phyloP scores from a whole-genome alignment of 2,329 filamentous ascomycete genomes.

The Trichophyton equinum region DNA sequence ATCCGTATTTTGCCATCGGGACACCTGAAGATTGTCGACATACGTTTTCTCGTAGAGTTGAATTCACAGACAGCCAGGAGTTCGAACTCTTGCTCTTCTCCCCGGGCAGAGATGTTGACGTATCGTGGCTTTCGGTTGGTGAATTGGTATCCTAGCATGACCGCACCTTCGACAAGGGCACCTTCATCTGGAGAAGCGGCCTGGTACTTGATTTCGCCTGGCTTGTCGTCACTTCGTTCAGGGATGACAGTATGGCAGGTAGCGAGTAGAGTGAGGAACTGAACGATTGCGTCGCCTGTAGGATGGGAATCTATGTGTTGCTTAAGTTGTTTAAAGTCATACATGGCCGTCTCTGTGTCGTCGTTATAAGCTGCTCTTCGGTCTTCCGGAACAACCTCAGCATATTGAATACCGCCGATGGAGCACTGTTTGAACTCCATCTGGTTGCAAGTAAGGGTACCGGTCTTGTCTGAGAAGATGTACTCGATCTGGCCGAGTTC shows the following conservation, averaged over 20 bases:
- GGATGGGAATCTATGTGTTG: slow-evolving; percentile 55
- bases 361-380: slow-evolving; percentile 67
- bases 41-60: slow-evolving; percentile 92
- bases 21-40: slow-evolving; percentile 95
- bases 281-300: slow-evolving; percentile 52
- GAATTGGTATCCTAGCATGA: slow-evolving; percentile 76
- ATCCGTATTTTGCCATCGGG: slow-evolving; percentile 88
- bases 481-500: slow-evolving; percentile 97
- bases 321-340: slow-evolving; percentile 66
- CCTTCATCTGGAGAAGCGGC: slow-evolving; percentile 95
- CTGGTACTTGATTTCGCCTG: slow-evolving; percentile 85
- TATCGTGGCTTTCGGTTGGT: slow-evolving; percentile 77
- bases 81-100: slow-evolving; percentile 67
- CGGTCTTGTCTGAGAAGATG: slow-evolving; percentile 97
- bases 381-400: slow-evolving; percentile 84
- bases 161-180: slow-evolving; percentile 85
- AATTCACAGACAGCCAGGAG: slow-evolving; percentile 96
- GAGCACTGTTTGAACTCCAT: slow-evolving; percentile 98
- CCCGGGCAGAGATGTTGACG: slow-evolving; percentile 69
- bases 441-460: slow-evolving; percentile 92
- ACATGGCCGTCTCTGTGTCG: slow-evolving; percentile 57
- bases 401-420: slow-evolving; percentile 88
- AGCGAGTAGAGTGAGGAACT: slow-evolving; percentile 75
- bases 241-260: slow-evolving; percentile 98
- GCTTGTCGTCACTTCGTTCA: slow-evolving; percentile 65